Conservation (phyloP, 2,329 filamentous ascomycete species). For the Fusarium metavorans region DNA sequence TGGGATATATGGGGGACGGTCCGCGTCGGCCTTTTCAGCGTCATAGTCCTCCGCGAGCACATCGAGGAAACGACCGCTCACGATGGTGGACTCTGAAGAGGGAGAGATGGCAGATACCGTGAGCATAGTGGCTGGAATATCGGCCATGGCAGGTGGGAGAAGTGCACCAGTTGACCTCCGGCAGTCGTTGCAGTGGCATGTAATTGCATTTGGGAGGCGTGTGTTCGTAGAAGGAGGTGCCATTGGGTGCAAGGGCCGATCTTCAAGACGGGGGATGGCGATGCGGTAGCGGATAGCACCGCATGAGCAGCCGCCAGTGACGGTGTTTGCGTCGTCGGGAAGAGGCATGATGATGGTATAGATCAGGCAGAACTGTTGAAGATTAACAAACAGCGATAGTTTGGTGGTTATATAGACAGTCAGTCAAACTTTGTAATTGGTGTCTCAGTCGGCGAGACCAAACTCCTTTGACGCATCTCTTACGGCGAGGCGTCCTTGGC, state of each 20-base stretch:
- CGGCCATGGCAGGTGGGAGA: constrained; percentile 15
- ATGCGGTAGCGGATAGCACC: constrained; percentile 43
- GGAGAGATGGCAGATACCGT: constrained; percentile 37
- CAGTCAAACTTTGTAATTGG: neutral
- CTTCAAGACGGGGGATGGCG: constrained; percentile 24
- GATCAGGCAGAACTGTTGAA: neutral
- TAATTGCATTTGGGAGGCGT: constrained; percentile 30
- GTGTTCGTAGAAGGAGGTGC: constrained; percentile 12
- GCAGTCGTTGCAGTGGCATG: constrained; percentile 44
- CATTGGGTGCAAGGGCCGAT: constrained; percentile 27
- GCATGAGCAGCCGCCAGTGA: constrained; percentile 45
- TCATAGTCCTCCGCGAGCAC: constrained; percentile 27
- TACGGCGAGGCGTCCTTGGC: constrained; percentile 1
- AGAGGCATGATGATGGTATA: constrained; percentile 30
- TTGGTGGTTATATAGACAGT: neutral
- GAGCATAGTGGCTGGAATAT: constrained; percentile 32
- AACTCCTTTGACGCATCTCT: neutral
- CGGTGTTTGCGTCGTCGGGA: constrained; percentile 34
- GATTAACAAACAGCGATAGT: neutral
- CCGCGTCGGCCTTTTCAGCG: constrained; percentile 17
- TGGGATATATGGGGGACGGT: constrained; percentile 33
- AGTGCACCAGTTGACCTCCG: constrained; percentile 29
- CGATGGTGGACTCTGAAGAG: constrained; percentile 15
- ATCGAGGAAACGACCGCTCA: constrained; percentile 33
- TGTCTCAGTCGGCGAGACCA: neutral